Evolutionary conservation across 73 alveolate genomes (phyloP).

Genomic region (Urostyla sp.): DNA sequence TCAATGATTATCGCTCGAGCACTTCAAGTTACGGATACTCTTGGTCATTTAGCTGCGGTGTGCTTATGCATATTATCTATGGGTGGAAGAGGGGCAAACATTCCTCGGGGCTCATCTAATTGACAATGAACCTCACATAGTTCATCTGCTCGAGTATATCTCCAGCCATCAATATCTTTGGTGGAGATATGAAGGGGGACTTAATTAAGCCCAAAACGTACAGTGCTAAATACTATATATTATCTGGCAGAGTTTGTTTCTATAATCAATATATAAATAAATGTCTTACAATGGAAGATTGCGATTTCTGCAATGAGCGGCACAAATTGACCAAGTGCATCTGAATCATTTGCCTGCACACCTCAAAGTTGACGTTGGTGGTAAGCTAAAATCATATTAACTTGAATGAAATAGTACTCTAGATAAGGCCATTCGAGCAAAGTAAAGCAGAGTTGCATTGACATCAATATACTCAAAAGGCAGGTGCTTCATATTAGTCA

Average conservation of each 20-base stretch:
- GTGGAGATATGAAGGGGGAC: slow-evolving; percentile 38
- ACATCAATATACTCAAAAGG: slow-evolving; percentile 66
- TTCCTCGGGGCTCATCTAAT: slow-evolving; percentile 76
- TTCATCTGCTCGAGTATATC: slow-evolving; percentile 67
- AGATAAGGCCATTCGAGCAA: slow-evolving; percentile 36
- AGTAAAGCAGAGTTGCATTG: slow-evolving; percentile 32
- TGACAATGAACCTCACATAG: slow-evolving; percentile 59
- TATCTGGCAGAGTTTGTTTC: slow-evolving; percentile 49
- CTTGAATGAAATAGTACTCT: not conserved
- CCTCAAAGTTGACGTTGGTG: slow-evolving; percentile 36
- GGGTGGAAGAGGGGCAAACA: slow-evolving; percentile 76
- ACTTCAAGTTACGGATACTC: slow-evolving; percentile 5
- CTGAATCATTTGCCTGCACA: slow-evolving; percentile 42
- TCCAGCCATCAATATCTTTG: slow-evolving; percentile 14
- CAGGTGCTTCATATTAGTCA: slow-evolving; percentile 68
- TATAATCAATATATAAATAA: not conserved
- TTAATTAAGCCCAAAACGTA: slow-evolving; percentile 50
- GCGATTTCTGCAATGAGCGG: slow-evolving; percentile 43
- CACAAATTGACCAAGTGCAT: slow-evolving; percentile 40
- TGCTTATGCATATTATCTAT: slow-evolving; percentile 38
- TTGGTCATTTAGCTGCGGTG: slow-evolving; percentile 4
- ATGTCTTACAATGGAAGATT: slow-evolving; percentile 27
- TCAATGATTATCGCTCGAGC: slow-evolving; percentile 22
- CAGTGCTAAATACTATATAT: slow-evolving; percentile 23
- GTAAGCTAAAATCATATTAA: not conserved